phyloP scores from a whole-genome alignment of 352 stramenopile genomes.

The Phytophthora cryptogea region DNA sequence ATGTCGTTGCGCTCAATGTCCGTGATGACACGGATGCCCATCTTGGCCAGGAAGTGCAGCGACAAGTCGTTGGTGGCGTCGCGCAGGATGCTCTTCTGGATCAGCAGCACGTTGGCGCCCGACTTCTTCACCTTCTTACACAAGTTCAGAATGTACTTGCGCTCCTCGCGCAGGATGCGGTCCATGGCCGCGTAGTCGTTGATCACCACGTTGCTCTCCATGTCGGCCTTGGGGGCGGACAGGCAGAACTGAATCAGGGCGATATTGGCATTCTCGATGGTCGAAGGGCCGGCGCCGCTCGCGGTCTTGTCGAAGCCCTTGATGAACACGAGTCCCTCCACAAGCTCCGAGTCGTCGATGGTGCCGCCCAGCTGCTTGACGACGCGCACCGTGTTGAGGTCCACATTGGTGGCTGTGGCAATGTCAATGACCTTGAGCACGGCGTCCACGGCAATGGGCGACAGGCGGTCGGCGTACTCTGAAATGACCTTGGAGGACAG shows the following conservation, averaged over 20 bases:
- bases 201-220: constrained; percentile 99
- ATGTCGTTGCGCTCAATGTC: constrained; percentile 99
- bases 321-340: constrained; percentile 97
- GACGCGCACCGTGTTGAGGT: constrained; percentile 98
- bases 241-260: constrained; percentile 99
- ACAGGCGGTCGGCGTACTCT: constrained; percentile 97
- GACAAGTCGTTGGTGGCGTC: constrained; percentile 99
- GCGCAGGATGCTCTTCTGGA: constrained; percentile 99
- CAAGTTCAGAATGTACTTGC: constrained; percentile 98
- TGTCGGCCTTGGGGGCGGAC: constrained; percentile 99
- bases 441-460: constrained; percentile 98
- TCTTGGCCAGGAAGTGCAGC: constrained; percentile 99
- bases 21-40: constrained; percentile 99
- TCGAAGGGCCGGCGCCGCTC: constrained; percentile 44
- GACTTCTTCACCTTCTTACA: constrained; percentile 99
- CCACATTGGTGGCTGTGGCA: constrained; percentile 93
- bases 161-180: constrained; percentile 97
- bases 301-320: constrained; percentile 92
- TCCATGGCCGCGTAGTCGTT: constrained; percentile 99
- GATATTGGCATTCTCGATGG: constrained; percentile 99
- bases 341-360: constrained; percentile 99
- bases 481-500: constrained; percentile 97
- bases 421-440: constrained; percentile 97
- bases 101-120: constrained; percentile 98
- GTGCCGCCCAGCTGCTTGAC: constrained; percentile 98